Conservation (phyloP, 106 monocot genomes). For the Acanthochlamys bracteata region DNA sequence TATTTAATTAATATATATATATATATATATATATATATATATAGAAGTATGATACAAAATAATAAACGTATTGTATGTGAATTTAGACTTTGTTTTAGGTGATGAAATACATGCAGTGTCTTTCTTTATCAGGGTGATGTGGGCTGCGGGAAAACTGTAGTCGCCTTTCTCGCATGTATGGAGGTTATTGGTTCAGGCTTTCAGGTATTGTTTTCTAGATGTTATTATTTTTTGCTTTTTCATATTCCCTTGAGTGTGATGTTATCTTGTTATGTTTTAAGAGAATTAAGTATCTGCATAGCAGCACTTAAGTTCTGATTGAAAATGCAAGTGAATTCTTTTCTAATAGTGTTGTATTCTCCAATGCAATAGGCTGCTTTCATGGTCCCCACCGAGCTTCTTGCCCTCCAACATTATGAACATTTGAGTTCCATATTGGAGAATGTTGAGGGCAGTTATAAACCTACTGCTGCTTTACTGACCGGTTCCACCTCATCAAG, state of each 20-base stretch:
- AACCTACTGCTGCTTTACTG: conserved; percentile 69
- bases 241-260: conserved; percentile 1
- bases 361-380: conserved; percentile 68
- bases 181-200: conserved; percentile 90
- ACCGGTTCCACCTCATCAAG: conserved; percentile 82
- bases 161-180: conserved; percentile 94
- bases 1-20: too few species aligned
- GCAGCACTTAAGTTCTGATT: background rate
- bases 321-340: background rate
- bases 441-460: conserved; percentile 31
- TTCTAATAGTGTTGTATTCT: background rate
- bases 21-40: too few species aligned
- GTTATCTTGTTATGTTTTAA: background rate
- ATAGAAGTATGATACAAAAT: too few species aligned
- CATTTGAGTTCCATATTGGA: conserved; percentile 59
- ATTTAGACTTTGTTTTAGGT: too few species aligned
- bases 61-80: too few species aligned
- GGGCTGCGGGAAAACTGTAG: conserved; percentile 96
- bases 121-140: conserved; percentile 80
- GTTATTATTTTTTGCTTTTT: background rate
- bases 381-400: conserved; percentile 95
- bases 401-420: conserved; percentile 88
- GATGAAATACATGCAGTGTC: too few species aligned
- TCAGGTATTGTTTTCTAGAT: conserved; percentile 46
- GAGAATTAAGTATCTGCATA: background rate